Conservation (phyloP, 306 rosid genomes). For the Vigna mungo region DNA sequence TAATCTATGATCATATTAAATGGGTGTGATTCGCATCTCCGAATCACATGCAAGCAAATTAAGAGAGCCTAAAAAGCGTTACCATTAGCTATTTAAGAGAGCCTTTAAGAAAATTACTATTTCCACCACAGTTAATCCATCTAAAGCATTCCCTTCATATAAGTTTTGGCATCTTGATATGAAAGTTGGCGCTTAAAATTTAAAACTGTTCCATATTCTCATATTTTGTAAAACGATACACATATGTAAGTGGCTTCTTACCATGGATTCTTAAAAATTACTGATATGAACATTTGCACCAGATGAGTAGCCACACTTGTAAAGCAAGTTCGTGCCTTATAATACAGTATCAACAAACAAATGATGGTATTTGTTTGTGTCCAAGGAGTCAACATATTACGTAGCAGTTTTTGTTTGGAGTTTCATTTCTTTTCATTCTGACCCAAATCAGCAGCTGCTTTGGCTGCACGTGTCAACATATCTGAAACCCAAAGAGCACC, state of each 20-base stretch:
- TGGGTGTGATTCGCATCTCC: no score
- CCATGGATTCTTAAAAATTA: slow-evolving; percentile 30
- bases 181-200: slow-evolving; percentile 7
- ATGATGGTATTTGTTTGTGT: slow-evolving; percentile 20
- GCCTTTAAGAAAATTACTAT: neutral
- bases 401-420: neutral
- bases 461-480: slow-evolving; percentile 63
- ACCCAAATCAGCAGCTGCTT: slow-evolving; percentile 74
- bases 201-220: slow-evolving; percentile 5
- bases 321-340: slow-evolving; percentile 32
- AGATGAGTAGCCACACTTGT: slow-evolving; percentile 35
- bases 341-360: slow-evolving; percentile 33
- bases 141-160: neutral
- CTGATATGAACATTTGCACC: slow-evolving; percentile 44
- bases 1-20: neutral
- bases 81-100: neutral
- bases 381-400: slow-evolving; percentile 13
- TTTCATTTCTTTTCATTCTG: slow-evolving; percentile 45
- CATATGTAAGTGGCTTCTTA: slow-evolving; percentile 38
- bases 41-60: no score
- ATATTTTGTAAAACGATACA: slow-evolving; percentile 25
- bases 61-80: neutral
- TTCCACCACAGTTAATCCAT: neutral
- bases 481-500: slow-evolving; percentile 89
- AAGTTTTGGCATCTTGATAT: neutral